phyloP scores from a whole-genome alignment of 768 basidiomycete genomes.

The Lentinula sp. region DNA sequence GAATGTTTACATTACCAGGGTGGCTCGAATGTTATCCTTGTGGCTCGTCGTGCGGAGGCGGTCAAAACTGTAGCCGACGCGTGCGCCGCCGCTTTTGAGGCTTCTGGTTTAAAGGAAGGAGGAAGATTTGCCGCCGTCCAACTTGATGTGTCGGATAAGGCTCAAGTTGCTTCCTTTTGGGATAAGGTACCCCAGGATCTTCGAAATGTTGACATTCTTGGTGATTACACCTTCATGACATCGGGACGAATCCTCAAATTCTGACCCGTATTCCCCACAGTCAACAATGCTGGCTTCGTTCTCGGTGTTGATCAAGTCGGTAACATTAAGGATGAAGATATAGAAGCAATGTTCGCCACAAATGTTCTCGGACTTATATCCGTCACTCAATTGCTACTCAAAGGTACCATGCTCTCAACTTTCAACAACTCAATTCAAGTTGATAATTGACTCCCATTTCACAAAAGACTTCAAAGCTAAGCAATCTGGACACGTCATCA shows the following conservation, averaged over 20 bases:
- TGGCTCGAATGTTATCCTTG: conserved; percentile 82
- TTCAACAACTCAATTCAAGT: not conserved
- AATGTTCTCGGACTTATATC: conserved; percentile 83
- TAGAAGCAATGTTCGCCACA: conserved; percentile 79
- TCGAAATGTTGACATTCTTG: conserved; percentile 75
- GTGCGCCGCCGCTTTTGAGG: conserved; percentile 65
- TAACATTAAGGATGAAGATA: conserved; percentile 66
- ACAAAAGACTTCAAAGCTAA: conserved; percentile 67
- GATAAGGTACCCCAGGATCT: conserved; percentile 68
- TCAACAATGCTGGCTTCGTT: conserved; percentile 82
- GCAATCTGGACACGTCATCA: conserved; percentile 85
- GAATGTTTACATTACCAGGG: conserved; percentile 36
- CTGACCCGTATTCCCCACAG: conserved; percentile 16
- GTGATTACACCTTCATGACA: conserved; percentile 29
- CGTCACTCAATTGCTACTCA: conserved; percentile 70
- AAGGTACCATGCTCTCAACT: conserved; percentile 28
- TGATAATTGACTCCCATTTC: not conserved
- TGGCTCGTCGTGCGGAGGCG: conserved; percentile 72
- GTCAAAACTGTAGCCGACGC: conserved; percentile 65
- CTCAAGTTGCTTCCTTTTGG: conserved; percentile 63
- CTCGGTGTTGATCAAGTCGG: conserved; percentile 86
- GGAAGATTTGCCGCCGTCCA: conserved; percentile 69
- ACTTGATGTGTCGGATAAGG: conserved; percentile 76
- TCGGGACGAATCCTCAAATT: not conserved
- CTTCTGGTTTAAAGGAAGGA: conserved; percentile 66